These are phyloP conservation scores for Calonectria pauciramosa DNA, from an alignment of 2,329 filamentous ascomycete genomes.

Conservation along the genomic window DNA sequence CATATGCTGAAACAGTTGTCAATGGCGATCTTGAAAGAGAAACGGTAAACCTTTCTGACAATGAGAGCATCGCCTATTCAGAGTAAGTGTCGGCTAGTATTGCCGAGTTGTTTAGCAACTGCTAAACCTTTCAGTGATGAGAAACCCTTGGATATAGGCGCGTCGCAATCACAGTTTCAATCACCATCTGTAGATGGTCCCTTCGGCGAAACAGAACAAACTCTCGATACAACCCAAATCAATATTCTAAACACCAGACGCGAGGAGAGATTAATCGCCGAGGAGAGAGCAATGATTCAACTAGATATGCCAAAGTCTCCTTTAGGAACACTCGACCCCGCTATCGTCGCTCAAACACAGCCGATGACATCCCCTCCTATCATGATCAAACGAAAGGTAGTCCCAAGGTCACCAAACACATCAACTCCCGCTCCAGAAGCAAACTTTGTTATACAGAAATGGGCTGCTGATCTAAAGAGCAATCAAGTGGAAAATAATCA, in stretches of 20 bases:
- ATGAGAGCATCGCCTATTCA: background rate
- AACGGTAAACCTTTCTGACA: background rate
- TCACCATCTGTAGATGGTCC: background rate
- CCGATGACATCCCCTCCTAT: background rate
- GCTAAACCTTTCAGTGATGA: background rate
- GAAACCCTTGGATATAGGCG: background rate
- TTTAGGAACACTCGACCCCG: background rate
- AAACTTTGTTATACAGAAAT: background rate
- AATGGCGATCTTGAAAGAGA: background rate
- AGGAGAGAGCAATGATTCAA: background rate
- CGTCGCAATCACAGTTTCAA: background rate
- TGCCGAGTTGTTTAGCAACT: background rate
- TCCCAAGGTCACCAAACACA: background rate
- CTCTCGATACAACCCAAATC: background rate
- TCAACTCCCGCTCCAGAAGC: background rate
- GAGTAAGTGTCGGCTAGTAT: background rate
- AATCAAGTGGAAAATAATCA: background rate
- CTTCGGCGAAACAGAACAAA: background rate
- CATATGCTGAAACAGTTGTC: slow-evolving; percentile 9
- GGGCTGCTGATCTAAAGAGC: background rate
- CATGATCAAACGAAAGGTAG: background rate
- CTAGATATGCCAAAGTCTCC: background rate
- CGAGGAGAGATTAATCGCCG: background rate
- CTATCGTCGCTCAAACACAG: background rate
- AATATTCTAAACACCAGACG: background rate